Evolutionary conservation across 495 filamentous ascomycete species (phyloP).

Genomic region (Xylaria acuta): DNA sequence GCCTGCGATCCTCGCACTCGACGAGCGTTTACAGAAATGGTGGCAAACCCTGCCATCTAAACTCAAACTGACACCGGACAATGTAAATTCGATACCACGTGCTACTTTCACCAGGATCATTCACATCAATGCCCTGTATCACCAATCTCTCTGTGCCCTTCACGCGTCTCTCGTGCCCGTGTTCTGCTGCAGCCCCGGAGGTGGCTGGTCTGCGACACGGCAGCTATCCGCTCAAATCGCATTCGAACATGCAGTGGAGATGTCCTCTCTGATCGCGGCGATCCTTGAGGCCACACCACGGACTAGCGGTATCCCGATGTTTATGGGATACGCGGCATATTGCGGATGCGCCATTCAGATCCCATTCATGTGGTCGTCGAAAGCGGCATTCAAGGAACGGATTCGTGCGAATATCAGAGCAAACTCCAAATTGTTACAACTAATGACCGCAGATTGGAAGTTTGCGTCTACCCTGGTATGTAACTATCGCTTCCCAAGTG

Average conservation of each 20-base stretch:
- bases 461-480: conserved; percentile 15
- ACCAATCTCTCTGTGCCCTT: conserved; percentile 3
- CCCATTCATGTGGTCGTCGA: conserved; percentile 8
- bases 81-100: not conserved
- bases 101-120: conserved; percentile 1
- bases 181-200: not conserved
- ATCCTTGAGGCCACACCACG: not conserved
- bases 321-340: conserved; percentile 17
- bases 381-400: not conserved
- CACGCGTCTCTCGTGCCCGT: conserved; percentile 7
- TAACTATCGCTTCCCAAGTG: not conserved
- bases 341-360: conserved; percentile 18
- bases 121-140: conserved; percentile 6
- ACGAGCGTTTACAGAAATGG: conserved; percentile 12
- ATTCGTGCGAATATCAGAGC: not conserved
- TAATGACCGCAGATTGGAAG: conserved; percentile 16
- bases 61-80: not conserved
- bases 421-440: conserved; percentile 12
- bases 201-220: conserved; percentile 2
- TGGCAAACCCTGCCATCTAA: not conserved
- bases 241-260: not conserved
- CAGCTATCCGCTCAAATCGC: conserved; percentile 10
- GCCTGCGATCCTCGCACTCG: not conserved
- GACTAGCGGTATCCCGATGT: not conserved
- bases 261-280: conserved; percentile 8